Base-by-base conservation (phyloP, 2,329 filamentous ascomycete genomes). In the Epichloe brachyelytri region DNA sequence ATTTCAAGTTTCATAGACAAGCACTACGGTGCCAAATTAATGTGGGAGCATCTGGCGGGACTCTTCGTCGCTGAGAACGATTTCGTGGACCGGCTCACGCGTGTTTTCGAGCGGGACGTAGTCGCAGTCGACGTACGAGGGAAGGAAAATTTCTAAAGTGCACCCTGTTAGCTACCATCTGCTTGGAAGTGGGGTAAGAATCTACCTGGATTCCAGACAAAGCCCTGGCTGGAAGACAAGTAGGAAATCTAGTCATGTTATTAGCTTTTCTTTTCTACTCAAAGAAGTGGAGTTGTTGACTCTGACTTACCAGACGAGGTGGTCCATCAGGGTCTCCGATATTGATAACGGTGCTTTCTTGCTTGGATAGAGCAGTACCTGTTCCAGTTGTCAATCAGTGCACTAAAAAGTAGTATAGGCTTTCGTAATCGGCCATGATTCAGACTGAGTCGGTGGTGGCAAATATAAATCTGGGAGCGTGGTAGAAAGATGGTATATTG, bases 321-420 rank as follows among this genome's bases (percentile, higher is more conserved):
- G 80, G 78, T n/a, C 81, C 83, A 56, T 88, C 84, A 22, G 81
- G 80, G 55, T 85, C 79, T 41, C 83, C 85, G 57, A 91, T 80
- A 64, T 89, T 86, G 65, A 90, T 81, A 45, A 88, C 84, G n/a
- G 83, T 88, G 61, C 84, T 84, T 67, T 89, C 84, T 59, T 85
- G 78, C 64, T 86, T 82, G 43, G 80, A 80, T 54, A 90, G 74
- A 17, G 85, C 83, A 41, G 80, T 77, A 65, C 85, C 85, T 88
- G 57, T 26, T 47, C n/a, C 55, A 48, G 40, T 22, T 38, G 45
- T 43, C 45, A 55, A 61, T 68, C 6, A 26, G 2, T 7, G 12
- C 14, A 40, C 37, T 12, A 11, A 10, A 30, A 26, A 3, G 15
- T 41, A 5, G 10, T 46, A 4, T 33, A 44, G 41, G n/a, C 6